Evolutionary conservation across 1,139 yeast species (phyloP).

Genomic region (Kodamaea fungicola): DNA sequence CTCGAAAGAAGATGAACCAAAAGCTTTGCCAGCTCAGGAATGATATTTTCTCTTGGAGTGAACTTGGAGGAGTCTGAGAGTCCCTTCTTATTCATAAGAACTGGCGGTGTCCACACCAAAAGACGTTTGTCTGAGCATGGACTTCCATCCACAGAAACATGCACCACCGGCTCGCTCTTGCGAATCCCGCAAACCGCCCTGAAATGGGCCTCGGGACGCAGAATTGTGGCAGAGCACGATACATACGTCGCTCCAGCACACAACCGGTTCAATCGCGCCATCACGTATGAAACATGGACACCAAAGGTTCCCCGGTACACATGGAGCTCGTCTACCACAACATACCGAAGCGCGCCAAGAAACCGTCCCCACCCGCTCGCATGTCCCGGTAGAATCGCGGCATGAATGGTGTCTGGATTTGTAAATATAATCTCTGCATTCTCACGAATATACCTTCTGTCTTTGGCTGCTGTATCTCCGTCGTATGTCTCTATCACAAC

Average conservation of each 20-base stretch:
- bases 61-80: constrained; percentile 14
- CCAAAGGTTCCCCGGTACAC: constrained; percentile 90
- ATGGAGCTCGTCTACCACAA: constrained; percentile 89
- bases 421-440: constrained; percentile 81
- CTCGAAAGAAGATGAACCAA: constrained; percentile 59
- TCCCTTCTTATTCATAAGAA: constrained; percentile 59
- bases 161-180: constrained; percentile 38
- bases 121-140: constrained; percentile 76
- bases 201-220: constrained; percentile 70
- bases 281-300: constrained; percentile 79
- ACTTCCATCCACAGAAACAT: constrained; percentile 78
- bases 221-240: constrained; percentile 91
- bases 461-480: constrained; percentile 75
- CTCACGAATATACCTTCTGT: constrained; percentile 51
- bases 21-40: constrained; percentile 72
- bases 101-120: constrained; percentile 80
- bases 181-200: constrained; percentile 65
- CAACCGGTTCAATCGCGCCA: constrained; percentile 70
- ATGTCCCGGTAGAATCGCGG: constrained; percentile 75
- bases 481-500: constrained; percentile 76
- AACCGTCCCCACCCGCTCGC: constrained; percentile 63
- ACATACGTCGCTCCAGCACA: constrained; percentile 51
- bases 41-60: constrained; percentile 60
- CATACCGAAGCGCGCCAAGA: constrained; percentile 57
- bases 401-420: constrained; percentile 91